Evolutionary conservation across 441 rosid genomes (phyloP).

Genomic region (Populus hybrid): DNA sequence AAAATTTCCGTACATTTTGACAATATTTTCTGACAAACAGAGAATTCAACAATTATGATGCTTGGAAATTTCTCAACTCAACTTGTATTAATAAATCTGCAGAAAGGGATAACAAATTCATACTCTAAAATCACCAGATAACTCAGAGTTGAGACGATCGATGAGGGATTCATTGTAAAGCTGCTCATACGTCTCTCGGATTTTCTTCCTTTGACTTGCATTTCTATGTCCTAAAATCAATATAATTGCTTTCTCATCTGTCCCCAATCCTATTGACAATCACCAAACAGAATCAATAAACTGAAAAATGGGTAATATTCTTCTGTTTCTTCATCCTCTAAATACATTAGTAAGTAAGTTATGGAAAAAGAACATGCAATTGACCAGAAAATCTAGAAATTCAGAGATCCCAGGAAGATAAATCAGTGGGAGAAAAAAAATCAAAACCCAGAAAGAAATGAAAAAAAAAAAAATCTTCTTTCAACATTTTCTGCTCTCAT

Average conservation of each 20-base stretch:
- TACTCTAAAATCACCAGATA: conserved; percentile 80
- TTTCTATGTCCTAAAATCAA: conserved; percentile 63
- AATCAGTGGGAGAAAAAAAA: not conserved
- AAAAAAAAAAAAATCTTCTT: not conserved
- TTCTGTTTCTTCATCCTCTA: not conserved
- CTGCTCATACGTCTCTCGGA: conserved; percentile 57
- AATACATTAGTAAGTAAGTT: not conserved
- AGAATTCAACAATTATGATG: not conserved
- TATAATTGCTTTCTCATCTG: conserved; percentile 66
- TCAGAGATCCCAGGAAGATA: not conserved
- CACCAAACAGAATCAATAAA: not conserved
- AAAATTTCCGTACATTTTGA: too few relatives aligned
- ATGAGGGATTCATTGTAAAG: conserved; percentile 59
- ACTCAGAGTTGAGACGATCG: conserved; percentile 53
- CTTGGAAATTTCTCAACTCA: not conserved
- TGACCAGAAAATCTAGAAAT: conserved; percentile 10
- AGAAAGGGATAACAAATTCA: conserved; percentile 1
- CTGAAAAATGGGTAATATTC: not conserved
- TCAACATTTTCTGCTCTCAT: not conserved
- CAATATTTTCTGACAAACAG: not conserved
- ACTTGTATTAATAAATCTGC: not conserved
- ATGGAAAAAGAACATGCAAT: not conserved
- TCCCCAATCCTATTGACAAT: conserved; percentile 54
- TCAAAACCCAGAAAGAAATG: not conserved
- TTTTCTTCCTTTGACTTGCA: conserved; percentile 64